A percentile compares a stretch with the other conserved stretches of the same genome.
Evolutionary conservation across 1,139 yeast species (phyloP).

Genomic region (Taphrina wiesneri): DNA sequence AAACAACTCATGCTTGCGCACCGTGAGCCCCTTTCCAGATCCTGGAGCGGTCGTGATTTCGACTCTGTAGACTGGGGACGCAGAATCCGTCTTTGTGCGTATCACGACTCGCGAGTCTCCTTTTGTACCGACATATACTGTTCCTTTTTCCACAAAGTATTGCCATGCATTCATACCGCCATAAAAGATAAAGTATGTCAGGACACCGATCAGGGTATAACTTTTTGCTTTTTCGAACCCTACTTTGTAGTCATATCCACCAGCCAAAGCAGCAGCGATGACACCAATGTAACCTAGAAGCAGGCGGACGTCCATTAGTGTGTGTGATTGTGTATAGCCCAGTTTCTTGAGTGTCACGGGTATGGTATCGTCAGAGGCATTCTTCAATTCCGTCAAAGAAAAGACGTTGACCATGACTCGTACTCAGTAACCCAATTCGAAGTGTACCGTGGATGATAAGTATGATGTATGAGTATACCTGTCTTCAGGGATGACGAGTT

Average conservation of each 20-base stretch:
- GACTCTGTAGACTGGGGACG: conserved; percentile 33
- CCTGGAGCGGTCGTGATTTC: neutral
- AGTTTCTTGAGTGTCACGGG: conserved; percentile 51
- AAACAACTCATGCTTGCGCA: conserved; percentile 33
- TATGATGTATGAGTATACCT: neutral
- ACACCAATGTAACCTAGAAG: conserved; percentile 71
- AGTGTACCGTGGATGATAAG: neutral
- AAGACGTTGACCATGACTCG: conserved; percentile 29
- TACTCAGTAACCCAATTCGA: too few relatives aligned
- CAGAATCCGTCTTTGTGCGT: conserved; percentile 25
- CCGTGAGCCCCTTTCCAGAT: neutral
- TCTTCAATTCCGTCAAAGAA: conserved; percentile 44
- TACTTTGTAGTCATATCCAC: conserved; percentile 64
- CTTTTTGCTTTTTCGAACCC: conserved; percentile 50
- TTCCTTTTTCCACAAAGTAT: conserved; percentile 56
- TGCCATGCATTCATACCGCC: conserved; percentile 54
- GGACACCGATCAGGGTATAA: conserved; percentile 53
- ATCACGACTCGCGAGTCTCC: conserved; percentile 38
- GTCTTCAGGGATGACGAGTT: neutral
- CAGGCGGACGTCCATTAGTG: conserved; percentile 61
- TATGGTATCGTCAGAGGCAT: conserved; percentile 46
- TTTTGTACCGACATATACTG: conserved; percentile 62
- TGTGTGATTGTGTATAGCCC: conserved; percentile 65
- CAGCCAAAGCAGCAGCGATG: conserved; percentile 64
- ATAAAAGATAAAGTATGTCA: conserved; percentile 56